Conservation (phyloP, 192 early-diverging fungal species). For the Backusella sp. region DNA sequence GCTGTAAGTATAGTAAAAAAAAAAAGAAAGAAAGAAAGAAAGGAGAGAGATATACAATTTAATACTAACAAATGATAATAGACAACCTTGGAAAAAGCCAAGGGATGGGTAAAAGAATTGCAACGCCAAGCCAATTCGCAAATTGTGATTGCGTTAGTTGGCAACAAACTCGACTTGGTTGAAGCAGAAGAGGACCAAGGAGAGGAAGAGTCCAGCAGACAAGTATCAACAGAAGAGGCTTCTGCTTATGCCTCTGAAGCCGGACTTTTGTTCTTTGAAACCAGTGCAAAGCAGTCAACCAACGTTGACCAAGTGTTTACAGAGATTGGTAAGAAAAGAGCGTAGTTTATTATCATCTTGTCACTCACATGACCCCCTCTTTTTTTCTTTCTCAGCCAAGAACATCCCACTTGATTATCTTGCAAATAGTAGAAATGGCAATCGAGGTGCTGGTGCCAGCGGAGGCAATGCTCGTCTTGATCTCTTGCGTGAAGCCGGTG, state of each 20-base stretch:
- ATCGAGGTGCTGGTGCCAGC: neutral
- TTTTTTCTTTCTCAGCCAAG: conserved; percentile 9
- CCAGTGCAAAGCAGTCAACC: conserved; percentile 87
- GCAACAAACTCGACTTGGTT: conserved; percentile 93
- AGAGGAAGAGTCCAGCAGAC: conserved; percentile 23
- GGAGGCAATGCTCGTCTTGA: conserved; percentile 4
- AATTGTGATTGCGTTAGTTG: conserved; percentile 96
- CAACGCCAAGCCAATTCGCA: conserved; percentile 97
- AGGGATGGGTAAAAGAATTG: conserved; percentile 98
- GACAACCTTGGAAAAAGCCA: conserved; percentile 92
- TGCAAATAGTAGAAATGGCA: conserved; percentile 7
- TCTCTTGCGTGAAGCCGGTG: conserved; percentile 13
- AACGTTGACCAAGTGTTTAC: conserved; percentile 91
- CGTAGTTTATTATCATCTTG: neutral
- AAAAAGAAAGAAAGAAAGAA: too few species aligned
- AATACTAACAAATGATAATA: conserved; percentile 16
- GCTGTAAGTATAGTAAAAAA: conserved; percentile 40
- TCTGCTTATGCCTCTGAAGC: conserved; percentile 59
- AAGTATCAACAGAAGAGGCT: conserved; percentile 51
- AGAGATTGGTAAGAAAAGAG: conserved; percentile 58
- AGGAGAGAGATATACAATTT: neutral
- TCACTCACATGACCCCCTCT: neutral
- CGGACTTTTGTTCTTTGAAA: conserved; percentile 89
- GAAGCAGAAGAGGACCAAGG: conserved; percentile 11
- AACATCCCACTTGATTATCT: conserved; percentile 14